phyloP scores from a whole-genome alignment of 495 filamentous ascomycete genomes.

The Aspergillus carlsbadensis region DNA sequence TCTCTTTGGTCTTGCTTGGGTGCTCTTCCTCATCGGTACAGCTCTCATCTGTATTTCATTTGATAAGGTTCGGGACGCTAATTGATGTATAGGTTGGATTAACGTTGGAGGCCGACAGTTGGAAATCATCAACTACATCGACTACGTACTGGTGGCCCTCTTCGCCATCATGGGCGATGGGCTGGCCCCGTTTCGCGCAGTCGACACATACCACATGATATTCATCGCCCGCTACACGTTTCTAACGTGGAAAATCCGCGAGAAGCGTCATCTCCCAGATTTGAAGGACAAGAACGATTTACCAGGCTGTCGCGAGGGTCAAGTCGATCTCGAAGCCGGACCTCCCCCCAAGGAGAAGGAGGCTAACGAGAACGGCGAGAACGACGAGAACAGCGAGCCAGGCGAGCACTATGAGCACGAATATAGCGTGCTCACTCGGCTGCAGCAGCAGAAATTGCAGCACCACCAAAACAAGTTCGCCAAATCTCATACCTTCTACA shows the following conservation, averaged over 20 bases:
- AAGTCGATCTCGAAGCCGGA: conserved; percentile 12
- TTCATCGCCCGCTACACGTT: conserved; percentile 68
- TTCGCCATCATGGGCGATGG: conserved; percentile 79
- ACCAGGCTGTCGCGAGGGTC: conserved; percentile 46
- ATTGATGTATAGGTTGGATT: conserved; percentile 60
- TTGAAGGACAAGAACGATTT: conserved; percentile 72
- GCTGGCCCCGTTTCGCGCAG: conserved; percentile 68
- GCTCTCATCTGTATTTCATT: not conserved
- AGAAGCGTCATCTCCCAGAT: conserved; percentile 58
- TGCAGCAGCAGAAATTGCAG: conserved; percentile 60
- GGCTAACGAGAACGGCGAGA: too few species aligned
- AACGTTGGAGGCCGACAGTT: conserved; percentile 69
- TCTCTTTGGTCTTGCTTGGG: conserved; percentile 78
- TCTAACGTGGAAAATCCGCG: conserved; percentile 68
- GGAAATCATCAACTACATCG: conserved; percentile 73
- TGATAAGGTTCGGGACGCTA: not conserved
- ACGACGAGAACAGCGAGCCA: too few species aligned
- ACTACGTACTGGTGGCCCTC: conserved; percentile 72
- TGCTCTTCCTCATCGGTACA: conserved; percentile 73
- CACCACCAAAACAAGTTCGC: conserved; percentile 75
- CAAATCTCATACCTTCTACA: conserved; percentile 80
- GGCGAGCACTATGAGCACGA: conserved; percentile 36
- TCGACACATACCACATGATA: conserved; percentile 82
- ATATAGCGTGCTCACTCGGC: conserved; percentile 58
- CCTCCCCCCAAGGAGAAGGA: conserved; percentile 29